Evolutionary conservation across 2,329 filamentous ascomycete species (phyloP).

Genomic region (Fusarium newnesense): DNA sequence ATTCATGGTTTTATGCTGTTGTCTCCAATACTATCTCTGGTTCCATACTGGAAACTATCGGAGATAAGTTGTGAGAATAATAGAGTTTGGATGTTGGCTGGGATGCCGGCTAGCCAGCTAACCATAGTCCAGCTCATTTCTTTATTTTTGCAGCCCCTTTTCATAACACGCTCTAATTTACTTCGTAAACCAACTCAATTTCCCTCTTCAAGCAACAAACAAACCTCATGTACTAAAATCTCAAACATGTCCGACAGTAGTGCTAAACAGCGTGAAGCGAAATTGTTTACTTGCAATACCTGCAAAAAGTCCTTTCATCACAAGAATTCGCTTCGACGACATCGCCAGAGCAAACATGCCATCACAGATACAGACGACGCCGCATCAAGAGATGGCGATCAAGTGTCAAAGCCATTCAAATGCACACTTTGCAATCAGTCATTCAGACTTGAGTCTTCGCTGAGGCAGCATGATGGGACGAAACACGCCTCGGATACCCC

Average conservation of each 20-base stretch:
- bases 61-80: no score
- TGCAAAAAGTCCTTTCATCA: not conserved
- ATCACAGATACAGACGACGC: not conserved
- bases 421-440: not conserved
- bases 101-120: no score
- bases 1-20: no score
- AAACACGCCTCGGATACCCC: no score
- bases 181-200: not conserved
- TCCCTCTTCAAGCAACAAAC: not conserved
- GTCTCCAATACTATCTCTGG: no score
- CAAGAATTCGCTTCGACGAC: not conserved
- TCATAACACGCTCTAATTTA: not conserved
- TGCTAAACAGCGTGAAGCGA: not conserved
- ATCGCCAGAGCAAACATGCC: not conserved
- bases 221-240: not conserved
- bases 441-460: not conserved
- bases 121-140: no score
- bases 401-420: not conserved
- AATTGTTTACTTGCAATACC: not conserved
- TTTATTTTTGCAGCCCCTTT: not conserved
- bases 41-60: no score
- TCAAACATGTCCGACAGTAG: not conserved
- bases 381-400: not conserved
- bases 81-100: no score
- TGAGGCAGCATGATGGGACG: not conserved